These are phyloP conservation scores for Laburnicola sp. DNA, from an alignment of 2,329 filamentous ascomycete genomes.

Conservation along the genomic window DNA sequence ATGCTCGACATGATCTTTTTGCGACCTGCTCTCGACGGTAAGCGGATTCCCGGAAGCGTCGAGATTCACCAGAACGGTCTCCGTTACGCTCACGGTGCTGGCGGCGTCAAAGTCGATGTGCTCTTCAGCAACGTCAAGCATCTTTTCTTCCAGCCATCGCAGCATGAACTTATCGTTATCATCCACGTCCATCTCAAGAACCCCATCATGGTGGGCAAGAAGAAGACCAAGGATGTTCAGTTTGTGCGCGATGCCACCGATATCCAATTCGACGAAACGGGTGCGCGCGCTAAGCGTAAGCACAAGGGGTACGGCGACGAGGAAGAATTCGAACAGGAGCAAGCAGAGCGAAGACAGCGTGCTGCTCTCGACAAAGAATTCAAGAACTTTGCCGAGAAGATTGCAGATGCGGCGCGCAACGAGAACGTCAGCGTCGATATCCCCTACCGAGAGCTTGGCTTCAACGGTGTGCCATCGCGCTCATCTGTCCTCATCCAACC, in stretches of 20 bases:
- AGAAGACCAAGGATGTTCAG: conserved; percentile 98
- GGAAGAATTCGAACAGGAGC: conserved; percentile 97
- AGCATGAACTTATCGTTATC: conserved; percentile 94
- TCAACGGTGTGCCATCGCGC: conserved; percentile 93
- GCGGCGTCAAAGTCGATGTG: conserved; percentile 81
- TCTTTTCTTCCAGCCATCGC: conserved; percentile 96
- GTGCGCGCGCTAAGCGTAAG: conserved; percentile 87
- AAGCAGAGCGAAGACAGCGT: conserved; percentile 88
- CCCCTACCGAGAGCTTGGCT: conserved; percentile 93
- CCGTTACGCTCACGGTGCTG: conserved; percentile 80
- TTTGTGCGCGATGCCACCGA: conserved; percentile 98
- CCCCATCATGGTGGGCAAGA: conserved; percentile 96
- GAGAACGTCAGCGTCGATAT: conserved; percentile 94
- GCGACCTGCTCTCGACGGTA: conserved; percentile 91
- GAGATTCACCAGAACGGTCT: conserved; percentile 99
- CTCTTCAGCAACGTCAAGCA: conserved; percentile 99
- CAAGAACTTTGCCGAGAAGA: conserved; percentile 95
- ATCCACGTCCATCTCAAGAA: conserved; percentile 98
- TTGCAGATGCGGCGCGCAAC: conserved; percentile 89
- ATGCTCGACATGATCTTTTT: conserved; percentile 95
- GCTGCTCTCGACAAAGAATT: conserved; percentile 95
- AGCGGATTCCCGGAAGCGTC: conserved; percentile 91
- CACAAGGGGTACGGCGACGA: conserved; percentile 91
- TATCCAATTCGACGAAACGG: conserved; percentile 98
- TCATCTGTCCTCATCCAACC: conserved; percentile 96